Evolutionary conservation across 768 basidiomycete genomes (phyloP).

Genomic region (Tylopilus intermedius): DNA sequence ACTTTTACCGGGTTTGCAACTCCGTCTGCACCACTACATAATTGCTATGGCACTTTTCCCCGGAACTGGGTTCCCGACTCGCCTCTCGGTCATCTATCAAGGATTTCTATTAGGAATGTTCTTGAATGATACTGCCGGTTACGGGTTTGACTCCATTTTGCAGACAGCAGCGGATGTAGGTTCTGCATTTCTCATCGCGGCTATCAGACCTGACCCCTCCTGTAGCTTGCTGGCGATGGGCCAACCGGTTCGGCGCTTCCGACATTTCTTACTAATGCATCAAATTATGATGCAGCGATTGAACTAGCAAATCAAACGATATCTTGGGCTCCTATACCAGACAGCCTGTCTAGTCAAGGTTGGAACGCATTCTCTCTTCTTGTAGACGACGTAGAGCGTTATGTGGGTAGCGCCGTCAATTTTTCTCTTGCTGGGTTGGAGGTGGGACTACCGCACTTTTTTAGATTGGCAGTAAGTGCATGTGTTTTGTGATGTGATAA

Average conservation of each 20-base stretch:
- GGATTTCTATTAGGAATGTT: constrained; percentile 81
- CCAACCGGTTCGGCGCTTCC: constrained; percentile 66
- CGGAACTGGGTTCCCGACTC: constrained; percentile 75
- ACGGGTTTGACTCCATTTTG: constrained; percentile 71
- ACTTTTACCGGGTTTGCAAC: constrained; percentile 59
- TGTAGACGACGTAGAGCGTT: constrained; percentile 83
- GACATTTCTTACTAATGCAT: constrained; percentile 69
- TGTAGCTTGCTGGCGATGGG: constrained; percentile 69
- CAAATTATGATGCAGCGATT: constrained; percentile 53
- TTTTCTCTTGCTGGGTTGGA: constrained; percentile 57
- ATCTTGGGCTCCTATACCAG: constrained; percentile 48
- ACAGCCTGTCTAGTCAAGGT: constrained; percentile 25
- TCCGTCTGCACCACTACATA: constrained; percentile 82
- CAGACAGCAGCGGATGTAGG: constrained; percentile 68
- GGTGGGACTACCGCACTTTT: no score
- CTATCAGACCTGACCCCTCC: neutral
- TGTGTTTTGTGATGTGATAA: neutral
- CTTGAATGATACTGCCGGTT: constrained; percentile 72
- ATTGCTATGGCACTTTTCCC: constrained; percentile 71
- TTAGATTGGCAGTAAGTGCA: constrained; percentile 33
- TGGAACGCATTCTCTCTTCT: constrained; percentile 79
- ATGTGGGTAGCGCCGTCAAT: constrained; percentile 63
- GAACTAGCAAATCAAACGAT: constrained; percentile 53
- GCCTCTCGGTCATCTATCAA: constrained; percentile 74
- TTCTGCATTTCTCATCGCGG: constrained; percentile 2